Base-by-base conservation (phyloP, 495 filamentous ascomycete genomes). In the Neurospora cerealis region DNA sequence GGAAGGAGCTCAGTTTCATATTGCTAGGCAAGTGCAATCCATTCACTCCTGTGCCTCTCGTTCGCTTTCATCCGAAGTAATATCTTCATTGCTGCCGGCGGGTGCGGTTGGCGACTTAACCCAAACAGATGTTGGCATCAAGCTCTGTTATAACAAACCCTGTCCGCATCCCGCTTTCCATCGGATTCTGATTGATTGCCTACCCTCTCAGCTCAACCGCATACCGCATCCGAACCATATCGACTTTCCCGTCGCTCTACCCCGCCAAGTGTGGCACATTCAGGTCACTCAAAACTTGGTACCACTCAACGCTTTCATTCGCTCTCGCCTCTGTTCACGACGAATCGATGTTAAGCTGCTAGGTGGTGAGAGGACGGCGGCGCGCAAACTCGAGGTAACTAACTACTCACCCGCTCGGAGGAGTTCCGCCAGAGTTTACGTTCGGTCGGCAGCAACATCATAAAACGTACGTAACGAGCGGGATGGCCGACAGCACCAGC, bases 401-500 rank as follows among this genome's bases (percentile, higher is more conserved):
- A 4, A 17, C 13, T 19, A 8, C 15, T 19, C 54, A 66, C 15
- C 28, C 28, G 28, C 13, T 66, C 6, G 6, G 28, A 66, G 6
- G 24, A 34, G 28, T 66, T 66, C 15, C 28, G 54, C 15, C 28
- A 34, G 54, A 66, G 6, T 66, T 19, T 19, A 62, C 54, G 24
- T 62, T 19, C 28, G 54, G 54, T 66, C 28, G 15, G 54, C 54
- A 66, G 15, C 54, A 34, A 66, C 28, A 34, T 34, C 24, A 1
- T 17, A 62, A 60, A 62, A 8, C 28, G 17, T 66, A 5, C 41
- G 7, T 60, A 21, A 42, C 42, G 40, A 48, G 19, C 37, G 48
- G 60, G 69, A 83, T 83, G 81, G 21, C 79, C 6, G 81, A 82
- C 62, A 75, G 54, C 54, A 66, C 78, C n/a, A 44, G 75, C 73